These are phyloP conservation scores for Blastobotrys arbuscula DNA, from an alignment of 1,139 yeast species.

Conservation along the genomic window DNA sequence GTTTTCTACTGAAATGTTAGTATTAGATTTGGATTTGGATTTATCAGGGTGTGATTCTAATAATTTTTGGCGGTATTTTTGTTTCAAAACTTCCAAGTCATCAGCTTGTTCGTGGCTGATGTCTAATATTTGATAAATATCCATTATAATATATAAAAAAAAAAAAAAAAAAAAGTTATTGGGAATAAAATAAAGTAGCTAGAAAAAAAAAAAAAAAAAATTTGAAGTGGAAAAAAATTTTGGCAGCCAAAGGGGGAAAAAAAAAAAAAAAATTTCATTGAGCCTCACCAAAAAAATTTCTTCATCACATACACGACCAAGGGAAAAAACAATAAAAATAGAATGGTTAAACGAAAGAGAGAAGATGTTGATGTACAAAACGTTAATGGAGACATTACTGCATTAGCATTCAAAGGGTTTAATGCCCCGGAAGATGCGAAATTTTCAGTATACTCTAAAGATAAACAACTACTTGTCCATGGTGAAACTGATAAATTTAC, in stretches of 20 bases:
- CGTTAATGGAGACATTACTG: slow-evolving; percentile 19
- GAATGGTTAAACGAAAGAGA: slow-evolving; percentile 13
- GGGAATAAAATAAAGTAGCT: not conserved
- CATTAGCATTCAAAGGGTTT: slow-evolving; percentile 68
- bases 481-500: slow-evolving; percentile 74
- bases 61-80: slow-evolving; percentile 57
- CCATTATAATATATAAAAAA: slow-evolving; percentile 8
- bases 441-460: slow-evolving; percentile 60
- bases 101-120: slow-evolving; percentile 21
- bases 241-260: slow-evolving; percentile 1
- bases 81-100: slow-evolving; percentile 46
- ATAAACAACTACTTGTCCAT: slow-evolving; percentile 49
- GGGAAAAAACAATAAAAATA: not conserved
- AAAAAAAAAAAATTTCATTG: slow-evolving; percentile 4
- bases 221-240: slow-evolving; percentile 4
- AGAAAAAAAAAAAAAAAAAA: not conserved
- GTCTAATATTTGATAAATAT: slow-evolving; percentile 50
- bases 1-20: slow-evolving; percentile 32
- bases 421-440: slow-evolving; percentile 52
- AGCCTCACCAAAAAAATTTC: not conserved
- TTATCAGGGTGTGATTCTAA: slow-evolving; percentile 76
- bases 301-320: not conserved
- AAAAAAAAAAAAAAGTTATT: not conserved
- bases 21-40: slow-evolving; percentile 14
- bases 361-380: slow-evolving; percentile 10